Conservation (phyloP, 2,329 filamentous ascomycete genomes). For the Simplicillium sp. region DNA sequence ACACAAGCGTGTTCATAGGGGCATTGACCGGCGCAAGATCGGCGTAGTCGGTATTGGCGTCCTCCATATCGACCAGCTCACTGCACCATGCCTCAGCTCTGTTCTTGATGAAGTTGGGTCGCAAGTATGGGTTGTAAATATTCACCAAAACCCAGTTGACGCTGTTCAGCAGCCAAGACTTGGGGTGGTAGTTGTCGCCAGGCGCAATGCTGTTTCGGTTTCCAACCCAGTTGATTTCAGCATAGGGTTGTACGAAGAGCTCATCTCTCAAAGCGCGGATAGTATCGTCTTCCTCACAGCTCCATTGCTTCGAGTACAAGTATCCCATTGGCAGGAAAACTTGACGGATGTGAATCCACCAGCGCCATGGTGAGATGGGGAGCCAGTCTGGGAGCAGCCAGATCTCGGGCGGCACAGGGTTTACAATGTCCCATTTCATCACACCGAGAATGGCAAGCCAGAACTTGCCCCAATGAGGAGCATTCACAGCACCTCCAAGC, state of each 20-base stretch:
- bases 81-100: conserved; percentile 74
- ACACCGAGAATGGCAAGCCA: conserved; percentile 83
- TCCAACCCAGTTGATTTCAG: conserved; percentile 64
- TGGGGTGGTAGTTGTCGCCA: conserved; percentile 86
- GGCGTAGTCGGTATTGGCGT: conserved; percentile 83
- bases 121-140: conserved; percentile 71
- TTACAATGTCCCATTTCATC: conserved; percentile 83
- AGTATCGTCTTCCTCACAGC: conserved; percentile 64
- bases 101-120: conserved; percentile 54
- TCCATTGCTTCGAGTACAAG: conserved; percentile 76
- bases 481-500: conserved; percentile 73
- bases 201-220: conserved; percentile 76
- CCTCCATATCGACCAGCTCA: conserved; percentile 80
- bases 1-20: conserved; percentile 80
- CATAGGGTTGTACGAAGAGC: conserved; percentile 70
- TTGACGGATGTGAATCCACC: conserved; percentile 98
- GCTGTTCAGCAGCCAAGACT: conserved; percentile 71
- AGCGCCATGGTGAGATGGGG: conserved; percentile 82
- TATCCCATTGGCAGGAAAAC: conserved; percentile 93
- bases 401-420: conserved; percentile 84
- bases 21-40: conserved; percentile 83
- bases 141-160: conserved; percentile 72
- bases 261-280: conserved; percentile 68
- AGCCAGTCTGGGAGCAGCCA: conserved; percentile 92
- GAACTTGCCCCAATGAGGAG: conserved; percentile 95